Percentiles rank a stretch among this genome's conserved stretches.
These are phyloP conservation scores for Phylloporus arenicola DNA, from an alignment of 768 basidiomycete species.

Conservation along the genomic window DNA sequence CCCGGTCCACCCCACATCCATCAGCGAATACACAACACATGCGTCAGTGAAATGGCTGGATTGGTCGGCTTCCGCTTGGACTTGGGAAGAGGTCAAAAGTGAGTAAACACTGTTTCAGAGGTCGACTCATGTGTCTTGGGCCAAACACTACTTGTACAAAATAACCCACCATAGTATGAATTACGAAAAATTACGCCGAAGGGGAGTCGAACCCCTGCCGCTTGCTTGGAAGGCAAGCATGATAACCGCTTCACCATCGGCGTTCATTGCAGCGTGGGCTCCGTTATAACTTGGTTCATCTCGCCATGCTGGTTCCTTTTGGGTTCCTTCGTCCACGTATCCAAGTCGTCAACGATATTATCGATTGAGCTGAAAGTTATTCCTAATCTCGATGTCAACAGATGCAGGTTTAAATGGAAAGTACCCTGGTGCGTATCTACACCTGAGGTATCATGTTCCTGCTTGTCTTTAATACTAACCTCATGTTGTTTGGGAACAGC, in stretches of 20 bases:
- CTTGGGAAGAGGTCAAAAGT: background rate
- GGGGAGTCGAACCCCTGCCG: slow-evolving; percentile 77
- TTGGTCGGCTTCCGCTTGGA: background rate
- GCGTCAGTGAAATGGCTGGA: background rate
- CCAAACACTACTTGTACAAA: too few relatives aligned
- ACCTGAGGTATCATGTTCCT: background rate
- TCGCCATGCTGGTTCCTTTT: too few relatives aligned
- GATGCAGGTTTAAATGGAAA: slow-evolving; percentile 8
- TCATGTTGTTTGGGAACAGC: slow-evolving; percentile 30
- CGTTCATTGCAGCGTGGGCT: slow-evolving; percentile 16
- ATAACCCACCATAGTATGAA: background rate
- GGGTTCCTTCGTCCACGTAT: too few relatives aligned
- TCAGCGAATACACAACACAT: background rate
- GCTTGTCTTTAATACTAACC: too few relatives aligned
- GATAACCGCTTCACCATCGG: slow-evolving; percentile 89
- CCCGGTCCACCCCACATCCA: background rate
- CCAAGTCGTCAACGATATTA: too few relatives aligned
- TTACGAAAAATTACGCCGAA: slow-evolving; percentile 37
- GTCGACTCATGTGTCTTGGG: too few relatives aligned
- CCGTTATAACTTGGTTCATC: too few relatives aligned
- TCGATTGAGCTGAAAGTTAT: too few relatives aligned
- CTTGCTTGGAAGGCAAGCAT: slow-evolving; percentile 86
- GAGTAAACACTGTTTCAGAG: background rate
- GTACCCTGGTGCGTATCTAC: slow-evolving; percentile 20
- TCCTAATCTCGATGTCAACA: slow-evolving; percentile 2